These are phyloP conservation scores for Arthrobotrys sinensis DNA, from an alignment of 2,329 filamentous ascomycete species.

Conservation along the genomic window DNA sequence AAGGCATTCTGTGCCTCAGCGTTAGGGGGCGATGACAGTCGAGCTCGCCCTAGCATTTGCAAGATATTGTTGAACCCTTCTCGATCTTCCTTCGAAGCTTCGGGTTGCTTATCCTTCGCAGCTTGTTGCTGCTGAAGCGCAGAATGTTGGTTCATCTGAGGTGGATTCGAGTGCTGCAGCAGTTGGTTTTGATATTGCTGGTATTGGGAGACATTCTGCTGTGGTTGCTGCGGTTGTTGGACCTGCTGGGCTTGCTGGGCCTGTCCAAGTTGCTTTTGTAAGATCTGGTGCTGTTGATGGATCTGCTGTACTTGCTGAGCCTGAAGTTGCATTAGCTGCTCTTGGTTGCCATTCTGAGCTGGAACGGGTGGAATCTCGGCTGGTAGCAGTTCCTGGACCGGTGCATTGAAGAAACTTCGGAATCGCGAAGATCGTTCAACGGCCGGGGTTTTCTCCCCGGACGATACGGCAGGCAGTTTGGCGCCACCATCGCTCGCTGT, in stretches of 20 bases:
- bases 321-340: constrained; percentile 42
- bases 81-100: constrained; percentile 69
- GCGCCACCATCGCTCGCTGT: constrained; percentile 64
- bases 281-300: constrained; percentile 54
- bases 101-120: constrained; percentile 64
- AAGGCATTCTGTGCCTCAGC: constrained; percentile 52
- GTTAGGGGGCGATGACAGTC: constrained; percentile 58
- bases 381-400: constrained; percentile 36
- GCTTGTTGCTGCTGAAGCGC: constrained; percentile 25
- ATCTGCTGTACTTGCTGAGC: constrained; percentile 49
- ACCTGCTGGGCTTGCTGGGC: constrained; percentile 36
- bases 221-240: constrained; percentile 13
- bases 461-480: constrained; percentile 64
- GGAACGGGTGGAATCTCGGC: constrained; percentile 21
- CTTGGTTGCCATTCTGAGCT: constrained; percentile 31
- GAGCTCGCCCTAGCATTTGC: constrained; percentile 70
- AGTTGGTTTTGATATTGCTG: constrained; percentile 53
- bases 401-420: constrained; percentile 68
- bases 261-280: constrained; percentile 58
- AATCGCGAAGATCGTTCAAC: constrained; percentile 70
- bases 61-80: constrained; percentile 72
- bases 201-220: constrained; percentile 37
- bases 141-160: constrained; percentile 11
- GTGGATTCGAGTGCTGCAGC: constrained; percentile 11
- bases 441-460: constrained; percentile 62